Conservation (phyloP, 805 yeast species). For the Cephaloascus albidus region DNA sequence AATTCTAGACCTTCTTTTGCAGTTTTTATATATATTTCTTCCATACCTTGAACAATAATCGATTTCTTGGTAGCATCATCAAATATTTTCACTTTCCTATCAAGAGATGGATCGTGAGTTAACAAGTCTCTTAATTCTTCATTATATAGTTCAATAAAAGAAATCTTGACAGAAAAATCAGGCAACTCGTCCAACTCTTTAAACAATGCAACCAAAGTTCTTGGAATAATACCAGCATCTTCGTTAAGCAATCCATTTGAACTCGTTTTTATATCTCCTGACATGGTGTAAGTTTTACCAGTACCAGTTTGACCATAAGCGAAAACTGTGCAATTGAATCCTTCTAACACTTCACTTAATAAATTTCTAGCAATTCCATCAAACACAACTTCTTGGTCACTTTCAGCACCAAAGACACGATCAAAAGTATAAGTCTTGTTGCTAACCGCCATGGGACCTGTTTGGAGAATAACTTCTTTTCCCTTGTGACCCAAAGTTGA, state of each 20-base stretch:
- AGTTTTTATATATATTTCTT: slow-evolving; percentile 37
- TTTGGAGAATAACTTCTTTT: slow-evolving; percentile 37
- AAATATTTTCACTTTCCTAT: slow-evolving; percentile 44
- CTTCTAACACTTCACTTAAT: slow-evolving; percentile 59
- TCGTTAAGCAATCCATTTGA: slow-evolving; percentile 17
- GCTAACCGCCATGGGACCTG: slow-evolving; percentile 20
- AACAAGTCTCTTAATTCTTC: slow-evolving; percentile 77
- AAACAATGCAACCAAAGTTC: slow-evolving; percentile 50
- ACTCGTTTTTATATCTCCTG: slow-evolving; percentile 46
- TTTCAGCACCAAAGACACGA: slow-evolving; percentile 73
- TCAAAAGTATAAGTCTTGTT: slow-evolving; percentile 62
- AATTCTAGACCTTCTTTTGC: slow-evolving; percentile 43
- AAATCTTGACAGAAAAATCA: slow-evolving; percentile 64
- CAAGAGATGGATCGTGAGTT: slow-evolving; percentile 19
- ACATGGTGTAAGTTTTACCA: slow-evolving; percentile 71
- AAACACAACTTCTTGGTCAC: slow-evolving; percentile 62
- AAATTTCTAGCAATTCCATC: slow-evolving; percentile 57
- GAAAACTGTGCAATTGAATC: slow-evolving; percentile 73
- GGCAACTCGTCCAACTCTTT: slow-evolving; percentile 28
- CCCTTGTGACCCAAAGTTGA: slow-evolving; percentile 38
- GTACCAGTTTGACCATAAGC: slow-evolving; percentile 89
- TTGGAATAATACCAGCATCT: slow-evolving; percentile 58
- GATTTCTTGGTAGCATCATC: slow-evolving; percentile 39
- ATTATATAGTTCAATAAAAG: slow-evolving; percentile 80
- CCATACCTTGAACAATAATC: slow-evolving; percentile 48